phyloP scores from a whole-genome alignment of 129 eudicot genomes.

The Chrysanthemum makinoi region DNA sequence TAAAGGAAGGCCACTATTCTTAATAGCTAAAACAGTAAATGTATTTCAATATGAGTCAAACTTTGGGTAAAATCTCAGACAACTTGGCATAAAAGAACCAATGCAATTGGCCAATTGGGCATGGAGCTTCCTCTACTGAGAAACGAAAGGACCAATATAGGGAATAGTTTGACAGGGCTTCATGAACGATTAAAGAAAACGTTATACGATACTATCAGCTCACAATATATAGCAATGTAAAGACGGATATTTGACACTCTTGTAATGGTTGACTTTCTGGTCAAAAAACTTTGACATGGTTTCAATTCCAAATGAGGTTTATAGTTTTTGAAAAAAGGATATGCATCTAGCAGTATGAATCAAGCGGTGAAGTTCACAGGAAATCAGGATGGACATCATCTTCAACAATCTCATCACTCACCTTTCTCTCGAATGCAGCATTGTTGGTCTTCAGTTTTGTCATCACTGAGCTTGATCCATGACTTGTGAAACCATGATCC shows the following conservation, averaged over 20 bases:
- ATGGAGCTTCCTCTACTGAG: no score
- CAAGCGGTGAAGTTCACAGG: constrained; percentile 22
- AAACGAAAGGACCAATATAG: no score
- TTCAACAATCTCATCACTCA: constrained; percentile 51
- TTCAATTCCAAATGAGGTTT: no score
- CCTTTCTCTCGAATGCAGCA: constrained; percentile 32
- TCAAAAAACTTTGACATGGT: constrained; percentile 4
- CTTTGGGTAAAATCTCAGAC: no score
- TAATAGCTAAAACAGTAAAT: no score
- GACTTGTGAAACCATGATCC: constrained; percentile 24
- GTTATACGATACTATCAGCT: not conserved
- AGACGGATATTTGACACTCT: not conserved
- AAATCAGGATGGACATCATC: constrained; percentile 95
- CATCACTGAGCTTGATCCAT: constrained; percentile 24
- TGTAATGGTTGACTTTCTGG: not conserved
- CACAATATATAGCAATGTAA: not conserved
- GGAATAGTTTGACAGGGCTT: no score
- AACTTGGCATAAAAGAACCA: not conserved
- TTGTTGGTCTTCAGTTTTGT: constrained; percentile 24
- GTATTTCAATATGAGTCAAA: no score
- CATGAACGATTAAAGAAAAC: not conserved
- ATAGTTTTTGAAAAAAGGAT: no score
- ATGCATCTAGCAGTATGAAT: not conserved
- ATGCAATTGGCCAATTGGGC: no score
- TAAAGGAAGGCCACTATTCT: no score